Conservation (phyloP, 257 asterid species). For the Pogostemon cablin region DNA sequence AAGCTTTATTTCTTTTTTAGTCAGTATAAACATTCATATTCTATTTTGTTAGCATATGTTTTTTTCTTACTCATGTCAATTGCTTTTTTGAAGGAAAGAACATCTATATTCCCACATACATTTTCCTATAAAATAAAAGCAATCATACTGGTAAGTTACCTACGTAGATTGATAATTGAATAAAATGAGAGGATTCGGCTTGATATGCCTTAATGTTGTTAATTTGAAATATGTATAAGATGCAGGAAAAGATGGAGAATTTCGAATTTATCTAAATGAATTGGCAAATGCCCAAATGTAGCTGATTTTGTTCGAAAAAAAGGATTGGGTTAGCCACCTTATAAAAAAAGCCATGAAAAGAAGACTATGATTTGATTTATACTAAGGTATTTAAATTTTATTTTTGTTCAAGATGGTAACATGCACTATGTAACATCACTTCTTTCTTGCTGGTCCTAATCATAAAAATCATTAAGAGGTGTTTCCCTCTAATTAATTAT, state of each 20-base stretch:
- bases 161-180: too few relatives aligned
- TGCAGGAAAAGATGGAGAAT: neutral
- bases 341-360: neutral
- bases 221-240: neutral
- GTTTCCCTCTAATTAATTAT: too few relatives aligned
- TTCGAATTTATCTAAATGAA: neutral
- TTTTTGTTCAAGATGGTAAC: too few relatives aligned
- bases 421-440: too few relatives aligned
- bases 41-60: neutral
- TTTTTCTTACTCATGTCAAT: neutral
- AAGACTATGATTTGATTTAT: too few relatives aligned
- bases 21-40: too few relatives aligned
- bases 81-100: neutral
- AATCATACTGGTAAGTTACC: neutral
- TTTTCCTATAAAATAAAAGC: too few relatives aligned
- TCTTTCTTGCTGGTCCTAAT: too few relatives aligned
- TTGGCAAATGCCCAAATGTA: neutral
- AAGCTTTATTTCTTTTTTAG: neutral
- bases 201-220: too few relatives aligned
- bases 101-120: neutral
- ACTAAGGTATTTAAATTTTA: too few relatives aligned
- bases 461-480: too few relatives aligned
- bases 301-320: too few relatives aligned
- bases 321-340: neutral
- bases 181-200: neutral